Base-by-base conservation (phyloP, 2,329 filamentous ascomycete genomes). In the Pseudocercospora crystallina region DNA sequence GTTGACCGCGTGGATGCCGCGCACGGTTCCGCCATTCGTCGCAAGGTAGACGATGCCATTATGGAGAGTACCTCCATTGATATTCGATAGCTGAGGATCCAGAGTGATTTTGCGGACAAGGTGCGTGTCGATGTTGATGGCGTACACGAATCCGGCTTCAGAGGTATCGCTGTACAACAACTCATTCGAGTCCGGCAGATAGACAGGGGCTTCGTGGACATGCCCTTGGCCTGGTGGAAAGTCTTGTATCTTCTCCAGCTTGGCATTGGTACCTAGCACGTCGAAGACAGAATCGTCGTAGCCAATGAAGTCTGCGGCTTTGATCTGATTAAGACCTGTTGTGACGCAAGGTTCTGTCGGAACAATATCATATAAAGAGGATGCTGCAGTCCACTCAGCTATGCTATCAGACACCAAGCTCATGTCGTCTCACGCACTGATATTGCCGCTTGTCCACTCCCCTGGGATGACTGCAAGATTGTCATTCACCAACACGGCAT, bases 171-270 rank as follows among this genome's bases (percentile, higher is more conserved):
- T 60, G 47, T 62, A 61, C 14, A 59, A 53, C n/a, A 66, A 49
- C 43, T 61, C 54, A 34, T 64, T 61, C 2, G 51, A 53, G 9
- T 64, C 58, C 1, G 58, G 58, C 2, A 66, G 31, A 34, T 57
- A 64, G 14, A 64, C 56, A 12, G 59, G 61, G 8, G 61, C 62
- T 51, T 66, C 62, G 35, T 65, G 60, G 0, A 62, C 61, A 40
- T 63, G 58, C 5, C 50, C 38, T 31, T 49, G 12, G 5, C 45
- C 43, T 10, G 51, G 41, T 3, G 56, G 43, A n/a, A 64, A 60
- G 3, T 53, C 39, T 34, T 61, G 57, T 3, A 65, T 57, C 29
- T 52, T 51, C 33, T 62, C 57, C 10, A 63, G 17, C 17, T 56
- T 59, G 4, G 62, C 62, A n/a, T 59, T 46, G 7, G 55, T 20